Evolutionary conservation across 352 stramenopile genomes (phyloP).

Genomic region (Pythium coloratum): DNA sequence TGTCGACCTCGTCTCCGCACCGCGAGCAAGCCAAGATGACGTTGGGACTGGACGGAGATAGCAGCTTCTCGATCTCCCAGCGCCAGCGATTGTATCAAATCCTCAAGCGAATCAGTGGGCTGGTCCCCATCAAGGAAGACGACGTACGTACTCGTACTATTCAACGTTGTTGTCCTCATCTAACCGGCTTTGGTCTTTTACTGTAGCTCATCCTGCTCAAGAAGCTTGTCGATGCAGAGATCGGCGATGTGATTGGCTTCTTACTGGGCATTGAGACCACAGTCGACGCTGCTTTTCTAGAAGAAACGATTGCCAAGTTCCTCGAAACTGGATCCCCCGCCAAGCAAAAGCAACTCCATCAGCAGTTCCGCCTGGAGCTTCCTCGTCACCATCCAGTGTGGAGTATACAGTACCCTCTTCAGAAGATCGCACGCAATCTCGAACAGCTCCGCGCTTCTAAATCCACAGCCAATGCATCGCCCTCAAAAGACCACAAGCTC

Average conservation of each 20-base stretch:
- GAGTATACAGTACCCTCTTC: constrained; percentile 69
- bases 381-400: constrained; percentile 46
- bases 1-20: constrained; percentile 29
- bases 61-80: constrained; percentile 49
- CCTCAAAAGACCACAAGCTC: constrained; percentile 24
- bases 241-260: constrained; percentile 70
- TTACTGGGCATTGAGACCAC: constrained; percentile 51
- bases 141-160: constrained; percentile 32
- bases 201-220: constrained; percentile 61
- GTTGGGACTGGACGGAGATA: constrained; percentile 37
- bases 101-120: constrained; percentile 51
- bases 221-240: constrained; percentile 69
- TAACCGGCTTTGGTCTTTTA: neutral
- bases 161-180: neutral
- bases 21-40: constrained; percentile 59
- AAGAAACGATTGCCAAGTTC: constrained; percentile 38
- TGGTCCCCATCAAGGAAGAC: constrained; percentile 54
- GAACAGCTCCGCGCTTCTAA: constrained; percentile 36
- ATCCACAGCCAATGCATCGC: neutral
- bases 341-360: constrained; percentile 39
- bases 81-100: constrained; percentile 63
- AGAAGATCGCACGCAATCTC: constrained; percentile 69
- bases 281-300: constrained; percentile 28
- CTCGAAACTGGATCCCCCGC: constrained; percentile 56
- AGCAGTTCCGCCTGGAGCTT: constrained; percentile 28